Conservation (phyloP, 495 filamentous ascomycete species). For the Trichoderma orchidacearum region DNA sequence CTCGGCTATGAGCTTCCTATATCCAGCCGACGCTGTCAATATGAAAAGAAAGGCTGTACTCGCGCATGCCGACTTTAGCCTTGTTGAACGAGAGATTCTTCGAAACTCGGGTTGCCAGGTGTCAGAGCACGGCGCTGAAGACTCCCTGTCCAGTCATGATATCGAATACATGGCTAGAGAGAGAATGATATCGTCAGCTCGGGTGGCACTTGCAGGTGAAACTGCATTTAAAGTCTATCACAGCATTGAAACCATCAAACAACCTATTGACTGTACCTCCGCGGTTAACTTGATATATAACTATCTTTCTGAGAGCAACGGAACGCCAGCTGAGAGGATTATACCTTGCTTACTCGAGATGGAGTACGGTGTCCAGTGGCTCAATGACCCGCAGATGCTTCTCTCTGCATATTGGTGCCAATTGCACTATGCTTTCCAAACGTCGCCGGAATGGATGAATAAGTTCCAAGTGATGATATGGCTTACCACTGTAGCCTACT, state of each 20-base stretch:
- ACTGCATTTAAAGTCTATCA: background rate
- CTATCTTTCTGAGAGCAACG: background rate
- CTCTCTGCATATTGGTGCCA: constrained; percentile 17
- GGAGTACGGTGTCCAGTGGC: constrained; percentile 7
- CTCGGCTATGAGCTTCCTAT: constrained; percentile 7
- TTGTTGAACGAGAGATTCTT: constrained; percentile 29
- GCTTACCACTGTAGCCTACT: constrained; percentile 26
- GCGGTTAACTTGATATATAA: background rate
- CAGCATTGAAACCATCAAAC: constrained; percentile 1
- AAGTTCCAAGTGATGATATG: constrained; percentile 32
- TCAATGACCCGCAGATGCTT: constrained; percentile 4
- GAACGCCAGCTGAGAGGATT: background rate
- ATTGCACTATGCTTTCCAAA: constrained; percentile 19
- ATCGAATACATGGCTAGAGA: constrained; percentile 15
- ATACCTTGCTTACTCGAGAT: background rate
- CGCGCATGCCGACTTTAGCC: background rate
- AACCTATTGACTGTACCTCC: constrained; percentile 1
- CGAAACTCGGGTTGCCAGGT: constrained; percentile 34
- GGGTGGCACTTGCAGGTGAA: background rate
- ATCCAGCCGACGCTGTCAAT: constrained; percentile 8
- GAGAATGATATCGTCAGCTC: constrained; percentile 1
- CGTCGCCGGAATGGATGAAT: constrained; percentile 3
- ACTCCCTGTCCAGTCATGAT: constrained; percentile 22
- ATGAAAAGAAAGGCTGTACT: constrained; percentile 1
- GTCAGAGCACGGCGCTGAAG: constrained; percentile 39